Evolutionary conservation across 305 asterid species (phyloP).

Genomic region (Caryopteris hybrid): DNA sequence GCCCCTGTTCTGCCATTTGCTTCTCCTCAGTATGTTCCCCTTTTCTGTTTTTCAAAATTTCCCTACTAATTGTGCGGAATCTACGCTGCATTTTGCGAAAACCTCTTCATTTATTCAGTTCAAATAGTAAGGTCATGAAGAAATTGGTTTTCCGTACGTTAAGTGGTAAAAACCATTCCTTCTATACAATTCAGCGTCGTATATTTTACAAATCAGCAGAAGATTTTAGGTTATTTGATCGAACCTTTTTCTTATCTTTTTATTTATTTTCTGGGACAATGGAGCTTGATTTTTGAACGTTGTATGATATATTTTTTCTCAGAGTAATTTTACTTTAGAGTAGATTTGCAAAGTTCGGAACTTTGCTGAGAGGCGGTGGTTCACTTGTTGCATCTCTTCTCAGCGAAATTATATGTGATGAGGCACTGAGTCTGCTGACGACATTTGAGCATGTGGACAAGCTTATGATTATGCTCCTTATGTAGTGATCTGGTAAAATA

Average conservation of each 20-base stretch:
- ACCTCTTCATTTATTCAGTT: too few species aligned
- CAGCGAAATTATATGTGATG: background rate
- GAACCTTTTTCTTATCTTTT: too few species aligned
- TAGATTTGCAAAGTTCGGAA: background rate
- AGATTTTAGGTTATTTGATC: too few species aligned
- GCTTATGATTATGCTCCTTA: background rate
- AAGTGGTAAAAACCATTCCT: background rate
- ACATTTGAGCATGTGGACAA: too few species aligned
- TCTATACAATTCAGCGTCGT: too few species aligned
- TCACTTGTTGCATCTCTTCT: background rate
- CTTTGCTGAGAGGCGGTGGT: background rate
- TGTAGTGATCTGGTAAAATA: background rate
- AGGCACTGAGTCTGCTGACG: too few species aligned
- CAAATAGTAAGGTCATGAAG: background rate
- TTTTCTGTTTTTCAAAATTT: background rate
- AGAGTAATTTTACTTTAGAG: background rate
- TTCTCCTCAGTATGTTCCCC: constrained; percentile 50
- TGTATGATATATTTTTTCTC: too few species aligned
- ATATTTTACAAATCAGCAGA: too few species aligned
- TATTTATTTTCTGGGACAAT: too few species aligned
- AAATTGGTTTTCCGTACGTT: background rate
- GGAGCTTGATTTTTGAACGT: too few species aligned
- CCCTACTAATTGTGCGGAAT: background rate
- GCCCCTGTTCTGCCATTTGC: constrained; percentile 54
- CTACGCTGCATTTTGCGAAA: background rate